Percentiles rank a stretch among this genome's conserved stretches.
Conservation (phyloP, 1,139 yeast genomes). For the Saccharomyces hybrid region DNA sequence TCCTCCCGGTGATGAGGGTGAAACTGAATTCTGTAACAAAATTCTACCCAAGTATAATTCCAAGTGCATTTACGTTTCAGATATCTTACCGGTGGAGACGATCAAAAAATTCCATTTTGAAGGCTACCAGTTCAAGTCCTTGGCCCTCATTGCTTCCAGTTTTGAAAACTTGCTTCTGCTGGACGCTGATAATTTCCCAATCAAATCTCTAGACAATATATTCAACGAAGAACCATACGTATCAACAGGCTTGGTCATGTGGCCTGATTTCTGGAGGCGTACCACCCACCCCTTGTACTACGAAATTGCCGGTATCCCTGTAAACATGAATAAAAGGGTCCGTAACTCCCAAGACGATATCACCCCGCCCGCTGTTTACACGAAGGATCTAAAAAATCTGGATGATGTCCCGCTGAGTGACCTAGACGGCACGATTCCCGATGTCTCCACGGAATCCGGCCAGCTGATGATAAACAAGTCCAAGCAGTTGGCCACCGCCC, state of each 20-base stretch:
- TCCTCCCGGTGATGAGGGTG: slow-evolving; percentile 60
- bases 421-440: slow-evolving; percentile 65
- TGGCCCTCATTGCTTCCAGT: slow-evolving; percentile 66
- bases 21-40: slow-evolving; percentile 54
- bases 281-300: slow-evolving; percentile 63
- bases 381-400: slow-evolving; percentile 24
- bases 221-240: slow-evolving; percentile 50
- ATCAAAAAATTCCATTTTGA: slow-evolving; percentile 44
- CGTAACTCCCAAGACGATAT: slow-evolving; percentile 37
- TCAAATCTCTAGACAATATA: slow-evolving; percentile 47
- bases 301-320: slow-evolving; percentile 50
- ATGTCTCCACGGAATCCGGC: slow-evolving; percentile 77
- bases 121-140: slow-evolving; percentile 74
- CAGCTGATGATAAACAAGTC: slow-evolving; percentile 64
- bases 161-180: slow-evolving; percentile 69
- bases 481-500: slow-evolving; percentile 54
- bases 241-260: slow-evolving; percentile 53
- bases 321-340: slow-evolving; percentile 37
- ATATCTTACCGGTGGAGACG: slow-evolving; percentile 45
- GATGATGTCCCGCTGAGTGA: slow-evolving; percentile 55
- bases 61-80: slow-evolving; percentile 56
- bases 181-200: slow-evolving; percentile 73
- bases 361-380: slow-evolving; percentile 31
- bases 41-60: slow-evolving; percentile 64
- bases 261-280: slow-evolving; percentile 84